Base-by-base conservation (phyloP, 768 basidiomycete genomes). In the Pleurotus eryngii region DNA sequence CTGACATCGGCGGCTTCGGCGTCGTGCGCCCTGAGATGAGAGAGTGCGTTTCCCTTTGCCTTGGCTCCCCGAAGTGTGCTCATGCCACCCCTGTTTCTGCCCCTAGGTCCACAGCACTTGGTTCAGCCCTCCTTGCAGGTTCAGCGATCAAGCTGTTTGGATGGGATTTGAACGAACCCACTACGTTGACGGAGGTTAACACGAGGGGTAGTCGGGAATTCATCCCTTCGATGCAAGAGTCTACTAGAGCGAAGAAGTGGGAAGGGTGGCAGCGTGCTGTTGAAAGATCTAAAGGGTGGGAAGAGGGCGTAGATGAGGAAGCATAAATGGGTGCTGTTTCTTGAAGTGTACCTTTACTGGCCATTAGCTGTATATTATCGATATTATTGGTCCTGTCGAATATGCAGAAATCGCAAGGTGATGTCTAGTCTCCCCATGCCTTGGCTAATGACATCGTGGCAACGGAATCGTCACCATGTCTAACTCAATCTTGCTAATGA, bases 11-110 rank as follows among this genome's bases (percentile, higher is more conserved):
- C 27, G 96, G 95, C 12, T 95, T 97, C 73, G 85, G 84, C 26
- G 92, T 99, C 60, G 76, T 95, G 58, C 80, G 97, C 55, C 97
- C 96, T 9, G 87, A 92, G 67, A 99, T 99, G 97, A 78, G 96
- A 69, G 97, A 99, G 92, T 92, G 67, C 60, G 90, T 82, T 5
- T 2, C 18, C 46, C 14, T 49, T 18, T 46, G 6, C 46, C 49
- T 35, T 35, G 11, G 30, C 30, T 30, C 7, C 30, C 9, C 27
- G 30, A 35, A 9, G 11, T 35, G 30, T 11, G 30, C 30, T 9
- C 1, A 35, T 35, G 30, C 30, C 3, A 11, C 30, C 30, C 54
- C 49, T 3, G 26, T 27, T 30, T 20, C 43, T 30, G 17, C 49
- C 39, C 51, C n/a, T 62, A 93, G 91, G 71, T 95, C 92, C 2